Evolutionary conservation across 2,329 filamentous ascomycete genomes (phyloP), one percentile per base, ranked within the genome.

Genomic region (Penicillium verrucosum): DNA sequence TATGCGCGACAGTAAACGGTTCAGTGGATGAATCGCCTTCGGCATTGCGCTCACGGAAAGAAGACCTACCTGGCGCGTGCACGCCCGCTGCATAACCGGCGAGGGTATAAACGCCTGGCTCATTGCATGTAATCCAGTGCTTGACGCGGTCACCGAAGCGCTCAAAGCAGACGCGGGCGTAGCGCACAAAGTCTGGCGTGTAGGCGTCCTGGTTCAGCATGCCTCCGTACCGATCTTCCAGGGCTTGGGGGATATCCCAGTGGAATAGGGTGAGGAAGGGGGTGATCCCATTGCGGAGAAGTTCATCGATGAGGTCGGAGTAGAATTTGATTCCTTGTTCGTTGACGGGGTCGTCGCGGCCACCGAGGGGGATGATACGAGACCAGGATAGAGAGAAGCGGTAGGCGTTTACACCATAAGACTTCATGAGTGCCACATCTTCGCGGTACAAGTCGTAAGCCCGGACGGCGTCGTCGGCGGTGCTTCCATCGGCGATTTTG

Each of bases 121-220:
- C 89, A 72, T 92, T 92, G 77, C 91, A 89, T 29, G 89, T 92
- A 71, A 91, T 89, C 90, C 90, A 94, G 75, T 89, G 82, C 78
- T 89, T 89, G 68, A 90, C 89, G 71, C 86, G 86, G 54, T 86
- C 84, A 50, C 82, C 82, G 56, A 92, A 80, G 3, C 84, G 82
- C 74, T 87, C 82, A 77, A 90, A 93, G 68, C 89, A 80, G 42
- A 89, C 80, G 61, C 86, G 85, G n/a, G 89, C 88, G 69, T 91
- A 93, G 72, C 87, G 78, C 68, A 88, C 86, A 71, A 86, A 93
- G 75, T 94, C 90, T 59, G 85, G 80, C 1, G 86, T 84, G 73
- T 91, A 92, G 75, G 92, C 89, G 36, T 84, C 78, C 69, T 87
- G 85, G 80, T 90, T 88, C 64, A 92, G 75, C 61, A 91, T 82